A percentile compares a stretch with the other conserved stretches of the same genome.
Conservation (phyloP, 169 alveolate genomes). For the Eimeria falciformis region DNA sequence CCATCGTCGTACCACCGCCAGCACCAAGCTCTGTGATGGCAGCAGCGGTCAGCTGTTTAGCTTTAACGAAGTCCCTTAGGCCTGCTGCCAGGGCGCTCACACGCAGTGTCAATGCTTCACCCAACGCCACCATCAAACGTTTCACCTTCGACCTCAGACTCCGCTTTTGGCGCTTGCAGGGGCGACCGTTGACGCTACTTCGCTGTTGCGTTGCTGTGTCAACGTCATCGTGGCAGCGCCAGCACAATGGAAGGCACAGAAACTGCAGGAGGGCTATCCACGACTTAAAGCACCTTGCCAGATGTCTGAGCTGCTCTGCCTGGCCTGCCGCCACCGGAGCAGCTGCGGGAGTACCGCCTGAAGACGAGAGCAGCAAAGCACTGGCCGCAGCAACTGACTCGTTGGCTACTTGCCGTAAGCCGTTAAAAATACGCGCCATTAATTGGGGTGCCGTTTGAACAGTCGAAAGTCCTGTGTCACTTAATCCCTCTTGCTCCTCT, state of each 20-base stretch:
- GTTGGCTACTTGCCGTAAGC: constrained; percentile 13
- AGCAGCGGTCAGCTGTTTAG: background rate
- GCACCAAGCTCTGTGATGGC: background rate
- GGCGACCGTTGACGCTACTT: background rate
- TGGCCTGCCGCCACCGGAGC: background rate
- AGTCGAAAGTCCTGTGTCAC: constrained; percentile 8
- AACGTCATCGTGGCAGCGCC: background rate
- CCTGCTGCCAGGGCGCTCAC: background rate
- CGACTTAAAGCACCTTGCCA: constrained; percentile 44
- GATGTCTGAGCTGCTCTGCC: constrained; percentile 41
- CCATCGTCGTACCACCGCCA: background rate
- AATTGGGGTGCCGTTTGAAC: background rate
- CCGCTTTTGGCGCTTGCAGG: background rate
- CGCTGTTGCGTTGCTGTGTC: constrained; percentile 2
- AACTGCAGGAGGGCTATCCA: constrained; percentile 48
- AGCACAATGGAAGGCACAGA: constrained; percentile 6
- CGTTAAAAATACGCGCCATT: constrained; percentile 10
- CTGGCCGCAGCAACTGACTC: background rate
- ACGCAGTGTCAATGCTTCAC: background rate
- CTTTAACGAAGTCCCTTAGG: constrained; percentile 5
- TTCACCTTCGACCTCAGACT: background rate
- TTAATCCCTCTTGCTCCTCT: constrained; percentile 21
- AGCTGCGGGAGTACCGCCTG: constrained; percentile 12
- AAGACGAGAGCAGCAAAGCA: background rate
- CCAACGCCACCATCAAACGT: background rate